Percentiles rank a stretch among this genome's conserved stretches.
Evolutionary conservation across 179 eudicot species (phyloP).

Genomic region (Camellia oleifera): DNA sequence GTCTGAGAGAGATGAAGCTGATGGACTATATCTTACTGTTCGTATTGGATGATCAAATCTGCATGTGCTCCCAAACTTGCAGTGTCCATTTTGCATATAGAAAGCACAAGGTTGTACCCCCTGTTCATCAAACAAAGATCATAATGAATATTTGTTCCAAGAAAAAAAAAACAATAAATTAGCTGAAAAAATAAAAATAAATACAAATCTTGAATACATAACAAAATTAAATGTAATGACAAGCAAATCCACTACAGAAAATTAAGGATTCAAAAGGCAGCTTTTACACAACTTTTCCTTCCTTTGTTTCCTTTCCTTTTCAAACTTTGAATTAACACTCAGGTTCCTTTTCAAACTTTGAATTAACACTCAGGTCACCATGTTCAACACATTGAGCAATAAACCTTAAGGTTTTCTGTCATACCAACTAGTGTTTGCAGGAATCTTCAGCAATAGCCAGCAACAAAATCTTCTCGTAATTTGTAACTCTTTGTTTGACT

Average conservation of each 20-base stretch:
- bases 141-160: not conserved
- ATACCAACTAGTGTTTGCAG: not conserved
- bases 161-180: not conserved
- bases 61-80: conserved; percentile 86
- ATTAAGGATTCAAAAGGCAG: not conserved
- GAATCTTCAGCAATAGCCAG: not conserved
- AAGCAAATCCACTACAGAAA: not conserved
- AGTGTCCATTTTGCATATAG: conserved; percentile 71
- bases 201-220: not conserved
- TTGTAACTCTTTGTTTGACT: not conserved
- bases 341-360: too few relatives aligned
- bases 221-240: not conserved
- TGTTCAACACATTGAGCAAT: not conserved
- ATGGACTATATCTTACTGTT: conserved; percentile 58
- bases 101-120: conserved; percentile 77
- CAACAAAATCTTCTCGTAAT: not conserved
- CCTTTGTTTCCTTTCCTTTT: not conserved
- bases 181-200: not conserved
- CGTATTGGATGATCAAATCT: conserved; percentile 87
- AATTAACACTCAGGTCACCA: too few relatives aligned
- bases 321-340: not conserved
- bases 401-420: not conserved
- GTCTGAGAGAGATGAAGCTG: conserved; percentile 74
- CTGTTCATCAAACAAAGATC: conserved; percentile 37
- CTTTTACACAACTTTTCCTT: not conserved